Evolutionary conservation across 176 grass and related monocot species (phyloP).

Genomic region (Avena atlantica): DNA sequence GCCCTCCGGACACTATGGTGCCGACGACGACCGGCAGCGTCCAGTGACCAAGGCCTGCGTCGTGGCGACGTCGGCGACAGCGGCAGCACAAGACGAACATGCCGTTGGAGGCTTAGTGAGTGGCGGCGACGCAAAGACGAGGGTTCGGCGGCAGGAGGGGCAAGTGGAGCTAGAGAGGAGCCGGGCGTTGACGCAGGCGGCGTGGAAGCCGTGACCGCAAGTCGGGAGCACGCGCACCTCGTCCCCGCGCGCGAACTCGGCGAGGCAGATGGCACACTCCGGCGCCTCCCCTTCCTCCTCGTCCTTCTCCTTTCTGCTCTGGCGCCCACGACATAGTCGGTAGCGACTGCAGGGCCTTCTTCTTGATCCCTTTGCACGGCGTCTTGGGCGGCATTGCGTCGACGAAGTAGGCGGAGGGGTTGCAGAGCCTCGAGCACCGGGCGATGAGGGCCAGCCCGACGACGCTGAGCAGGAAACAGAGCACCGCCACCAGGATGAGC

Average conservation of each 20-base stretch:
- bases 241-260: slow-evolving; percentile 60
- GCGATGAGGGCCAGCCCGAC: slow-evolving; percentile 16
- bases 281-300: background rate
- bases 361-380: slow-evolving; percentile 59
- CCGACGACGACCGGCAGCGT: too few relatives aligned
- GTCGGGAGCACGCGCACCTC: slow-evolving; percentile 77
- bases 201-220: slow-evolving; percentile 86
- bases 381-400: background rate
- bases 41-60: too few relatives aligned
- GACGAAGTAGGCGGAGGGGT: slow-evolving; percentile 49
- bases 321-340: slow-evolving; percentile 50
- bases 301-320: background rate
- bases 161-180: slow-evolving; percentile 79
- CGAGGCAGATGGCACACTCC: too few relatives aligned
- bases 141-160: slow-evolving; percentile 68
- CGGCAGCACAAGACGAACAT: too few relatives aligned
- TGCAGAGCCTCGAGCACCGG: slow-evolving; percentile 63
- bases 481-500: slow-evolving; percentile 64
- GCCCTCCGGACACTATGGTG: too few relatives aligned
- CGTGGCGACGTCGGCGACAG: too few relatives aligned
- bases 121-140: slow-evolving; percentile 19
- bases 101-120: too few relatives aligned
- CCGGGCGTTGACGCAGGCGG: slow-evolving; percentile 81
- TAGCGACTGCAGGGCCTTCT: slow-evolving; percentile 58
- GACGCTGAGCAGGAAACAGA: slow-evolving; percentile 72